phyloP scores from a whole-genome alignment of 805 yeast genomes.

The Saccharomycopsis guyanensis region DNA sequence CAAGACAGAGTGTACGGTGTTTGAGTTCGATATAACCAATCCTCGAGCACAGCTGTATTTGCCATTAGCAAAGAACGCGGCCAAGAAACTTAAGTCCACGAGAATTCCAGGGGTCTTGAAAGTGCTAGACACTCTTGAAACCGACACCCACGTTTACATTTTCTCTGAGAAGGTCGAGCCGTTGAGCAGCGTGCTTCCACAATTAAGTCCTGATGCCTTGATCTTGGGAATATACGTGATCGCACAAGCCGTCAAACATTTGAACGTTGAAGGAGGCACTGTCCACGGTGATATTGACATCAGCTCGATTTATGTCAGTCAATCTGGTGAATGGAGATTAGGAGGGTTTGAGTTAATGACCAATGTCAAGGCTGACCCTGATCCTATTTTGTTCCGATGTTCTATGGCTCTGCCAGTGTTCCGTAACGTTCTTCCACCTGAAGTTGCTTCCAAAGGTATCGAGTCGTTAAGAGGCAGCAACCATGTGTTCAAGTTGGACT shows the following conservation, averaged over 20 bases:
- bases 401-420: conserved; percentile 30
- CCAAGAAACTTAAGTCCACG: conserved; percentile 44
- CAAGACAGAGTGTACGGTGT: conserved; percentile 42
- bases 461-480: conserved; percentile 29
- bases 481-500: conserved; percentile 45
- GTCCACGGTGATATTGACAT: conserved; percentile 57
- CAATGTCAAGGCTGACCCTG: conserved; percentile 16
- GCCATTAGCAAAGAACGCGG: conserved; percentile 38
- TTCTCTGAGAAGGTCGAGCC: conserved; percentile 65
- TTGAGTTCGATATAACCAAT: conserved; percentile 48
- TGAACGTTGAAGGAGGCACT: conserved; percentile 34
- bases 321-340: conserved; percentile 73
- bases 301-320: conserved; percentile 56
- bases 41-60: conserved; percentile 28
- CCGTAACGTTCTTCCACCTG: conserved; percentile 43
- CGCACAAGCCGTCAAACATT: conserved; percentile 37
- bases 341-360: conserved; percentile 73
- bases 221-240: conserved; percentile 51
- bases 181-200: conserved; percentile 24
- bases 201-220: conserved; percentile 30
- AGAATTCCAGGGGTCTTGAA: conserved; percentile 64
- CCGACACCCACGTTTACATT: conserved; percentile 37
- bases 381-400: conserved; percentile 30
- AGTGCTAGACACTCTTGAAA: conserved; percentile 56
- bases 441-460: conserved; percentile 39